Evolutionary conservation across 1,284 basidiomycete genomes (phyloP), one percentile per base, ranked within the genome.

Genomic region (Ceratobasidium sp.): DNA sequence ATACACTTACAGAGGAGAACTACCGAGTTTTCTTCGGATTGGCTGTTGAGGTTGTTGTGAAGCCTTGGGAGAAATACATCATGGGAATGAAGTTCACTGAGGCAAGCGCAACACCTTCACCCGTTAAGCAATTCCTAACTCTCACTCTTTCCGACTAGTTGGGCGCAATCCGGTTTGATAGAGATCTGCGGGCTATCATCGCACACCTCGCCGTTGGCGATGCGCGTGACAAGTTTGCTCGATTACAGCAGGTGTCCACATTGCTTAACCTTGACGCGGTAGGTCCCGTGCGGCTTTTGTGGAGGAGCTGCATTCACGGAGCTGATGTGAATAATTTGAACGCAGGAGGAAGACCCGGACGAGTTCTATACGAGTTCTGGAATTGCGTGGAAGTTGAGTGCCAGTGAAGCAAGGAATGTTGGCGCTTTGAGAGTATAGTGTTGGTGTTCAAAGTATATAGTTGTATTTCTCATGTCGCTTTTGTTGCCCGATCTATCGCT

Each of bases 91-190:
- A 88, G 79, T 98, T 94, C 79, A 93, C 93, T 14, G 97, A 98
- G 86, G 94, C 92, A 76, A 50, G 84, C n/a, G 11, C 21, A n/a
- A 14, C 13, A 1, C 26, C 26, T 76, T 74, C 61, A 18, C 9
- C 16, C 54, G 43, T 59, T 18, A 13, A 58, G 1, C 54, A 70
- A 9, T 59, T 59, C 52, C 21, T 46, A 57, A 50, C 16, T 55
- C 62, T 50, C 35, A 63, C 50, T n/a, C 43, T 21, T 55, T 23
- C 38, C 58, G 67, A 43, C 76, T 32, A 98, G 93, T 87, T 98
- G 64, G 98, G 98, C n/a, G 96, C 96, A 1, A 91, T 99, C 74
- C 92, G 95, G 16, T 98, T 98, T 80, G 98, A 99, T 79, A 89
- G 93, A 35, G 98, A 99, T 80, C 83, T 99, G 47, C 87, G 98